Conservation (phyloP, 306 rosid genomes). For the Dalbergia cultrata region DNA sequence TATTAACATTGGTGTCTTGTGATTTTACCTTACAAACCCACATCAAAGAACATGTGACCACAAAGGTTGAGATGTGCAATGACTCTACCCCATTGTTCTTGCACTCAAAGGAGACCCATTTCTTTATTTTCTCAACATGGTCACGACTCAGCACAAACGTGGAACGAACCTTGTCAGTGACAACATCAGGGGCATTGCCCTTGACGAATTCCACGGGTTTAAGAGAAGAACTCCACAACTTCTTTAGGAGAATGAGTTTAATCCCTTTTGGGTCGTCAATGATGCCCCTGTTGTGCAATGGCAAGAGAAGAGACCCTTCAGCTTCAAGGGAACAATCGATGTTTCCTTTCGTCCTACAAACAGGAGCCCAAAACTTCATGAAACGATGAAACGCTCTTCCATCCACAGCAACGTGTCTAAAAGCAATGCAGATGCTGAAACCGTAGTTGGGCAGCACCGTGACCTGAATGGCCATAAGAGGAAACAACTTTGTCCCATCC, state of each 20-base stretch:
- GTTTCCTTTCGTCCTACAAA: neutral
- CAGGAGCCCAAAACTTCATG: no score
- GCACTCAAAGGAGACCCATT: neutral
- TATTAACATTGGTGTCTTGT: no score
- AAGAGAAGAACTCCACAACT: neutral
- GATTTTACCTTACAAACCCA: no score
- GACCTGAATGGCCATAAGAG: neutral
- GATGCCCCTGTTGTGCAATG: slow-evolving; percentile 12
- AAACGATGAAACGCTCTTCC: no score
- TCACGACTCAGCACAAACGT: slow-evolving; percentile 1
- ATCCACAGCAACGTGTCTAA: no score
- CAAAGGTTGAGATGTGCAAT: no score
- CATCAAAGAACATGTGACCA: no score
- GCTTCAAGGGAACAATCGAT: neutral
- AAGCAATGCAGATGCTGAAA: neutral
- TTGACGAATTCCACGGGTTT: neutral
- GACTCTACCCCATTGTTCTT: no score
- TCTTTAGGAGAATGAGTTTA: neutral
- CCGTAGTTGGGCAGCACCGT: no score
- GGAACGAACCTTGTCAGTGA: slow-evolving; percentile 4
- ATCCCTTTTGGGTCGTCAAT: neutral
- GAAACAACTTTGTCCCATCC: neutral
- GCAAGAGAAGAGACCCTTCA: neutral
- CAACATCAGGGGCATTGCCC: neutral
- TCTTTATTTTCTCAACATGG: slow-evolving; percentile 5